phyloP scores from a whole-genome alignment of 768 basidiomycete species.

The Russula dissimulans region DNA sequence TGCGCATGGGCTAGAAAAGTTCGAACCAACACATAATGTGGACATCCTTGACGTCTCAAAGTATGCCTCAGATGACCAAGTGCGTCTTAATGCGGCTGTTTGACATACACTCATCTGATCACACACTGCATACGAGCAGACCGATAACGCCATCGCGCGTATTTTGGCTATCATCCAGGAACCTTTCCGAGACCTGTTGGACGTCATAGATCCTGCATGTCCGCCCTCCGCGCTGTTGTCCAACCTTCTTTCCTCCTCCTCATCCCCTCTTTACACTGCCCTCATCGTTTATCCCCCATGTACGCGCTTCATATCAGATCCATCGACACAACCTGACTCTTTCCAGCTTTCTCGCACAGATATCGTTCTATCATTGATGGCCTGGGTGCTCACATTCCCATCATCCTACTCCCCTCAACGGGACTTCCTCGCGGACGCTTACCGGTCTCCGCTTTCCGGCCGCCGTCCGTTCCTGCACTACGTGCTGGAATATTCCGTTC shows the following conservation, averaged over 20 bases:
- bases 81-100: constrained; percentile 26
- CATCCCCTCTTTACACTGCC: constrained; percentile 51
- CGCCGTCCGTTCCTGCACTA: constrained; percentile 41
- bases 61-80: constrained; percentile 37
- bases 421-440: constrained; percentile 3
- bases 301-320: background rate
- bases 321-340: background rate
- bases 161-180: constrained; percentile 40
- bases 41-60: constrained; percentile 46
- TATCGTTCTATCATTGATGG: constrained; percentile 31
- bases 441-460: constrained; percentile 46
- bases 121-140: constrained; percentile 5
- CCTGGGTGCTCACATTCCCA: constrained; percentile 46
- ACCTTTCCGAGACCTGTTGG: constrained; percentile 45
- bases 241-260: constrained; percentile 47
- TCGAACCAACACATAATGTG: constrained; percentile 55
- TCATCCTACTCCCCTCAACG: constrained; percentile 40
- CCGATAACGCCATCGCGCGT: constrained; percentile 20
- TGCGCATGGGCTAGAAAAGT: constrained; percentile 54
- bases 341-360: constrained; percentile 18
- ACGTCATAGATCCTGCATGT: constrained; percentile 44
- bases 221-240: constrained; percentile 44
- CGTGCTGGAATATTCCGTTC: constrained; percentile 55
- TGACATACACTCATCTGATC: background rate
- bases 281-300: constrained; percentile 45